These are phyloP conservation scores for Pyrrhoderma noxium DNA, from an alignment of 1,284 basidiomycete species.

Conservation along the genomic window DNA sequence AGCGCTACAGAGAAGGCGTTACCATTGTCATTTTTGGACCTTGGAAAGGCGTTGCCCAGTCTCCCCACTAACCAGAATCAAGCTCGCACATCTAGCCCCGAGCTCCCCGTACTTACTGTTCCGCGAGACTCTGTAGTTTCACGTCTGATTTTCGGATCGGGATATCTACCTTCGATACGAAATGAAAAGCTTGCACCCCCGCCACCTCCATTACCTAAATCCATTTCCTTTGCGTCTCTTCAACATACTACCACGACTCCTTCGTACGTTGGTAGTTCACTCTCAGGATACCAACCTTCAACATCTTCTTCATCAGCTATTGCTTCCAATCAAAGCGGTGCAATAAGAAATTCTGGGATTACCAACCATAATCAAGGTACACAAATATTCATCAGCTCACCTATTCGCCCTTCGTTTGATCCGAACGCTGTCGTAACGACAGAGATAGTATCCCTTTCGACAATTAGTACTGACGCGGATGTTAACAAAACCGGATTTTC, in stretches of 20 bases:
- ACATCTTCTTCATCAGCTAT: conserved; percentile 1
- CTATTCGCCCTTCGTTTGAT: conserved; percentile 1
- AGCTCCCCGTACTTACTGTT: conserved; percentile 1
- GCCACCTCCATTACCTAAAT: background rate
- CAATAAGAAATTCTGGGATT: too few relatives aligned
- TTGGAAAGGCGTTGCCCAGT: too few relatives aligned
- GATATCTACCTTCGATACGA: conserved; percentile 8
- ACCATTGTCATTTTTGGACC: too few relatives aligned
- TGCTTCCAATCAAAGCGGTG: background rate
- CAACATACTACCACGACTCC: too few relatives aligned
- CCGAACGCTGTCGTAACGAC: background rate
- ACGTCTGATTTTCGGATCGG: conserved; percentile 7
- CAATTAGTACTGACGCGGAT: background rate
- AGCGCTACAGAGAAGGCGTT: too few relatives aligned
- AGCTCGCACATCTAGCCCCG: background rate
- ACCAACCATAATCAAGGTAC: background rate
- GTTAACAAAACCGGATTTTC: too few relatives aligned
- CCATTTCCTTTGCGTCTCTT: background rate
- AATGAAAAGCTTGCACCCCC: background rate
- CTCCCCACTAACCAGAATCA: too few relatives aligned
- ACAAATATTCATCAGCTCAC: conserved; percentile 6
- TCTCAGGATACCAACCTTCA: conserved; percentile 11
- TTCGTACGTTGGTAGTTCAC: background rate
- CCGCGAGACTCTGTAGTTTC: conserved; percentile 9
- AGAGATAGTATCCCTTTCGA: background rate